Conservation (phyloP, 2,329 filamentous ascomycete species). For the Xylariaceae sp. region DNA sequence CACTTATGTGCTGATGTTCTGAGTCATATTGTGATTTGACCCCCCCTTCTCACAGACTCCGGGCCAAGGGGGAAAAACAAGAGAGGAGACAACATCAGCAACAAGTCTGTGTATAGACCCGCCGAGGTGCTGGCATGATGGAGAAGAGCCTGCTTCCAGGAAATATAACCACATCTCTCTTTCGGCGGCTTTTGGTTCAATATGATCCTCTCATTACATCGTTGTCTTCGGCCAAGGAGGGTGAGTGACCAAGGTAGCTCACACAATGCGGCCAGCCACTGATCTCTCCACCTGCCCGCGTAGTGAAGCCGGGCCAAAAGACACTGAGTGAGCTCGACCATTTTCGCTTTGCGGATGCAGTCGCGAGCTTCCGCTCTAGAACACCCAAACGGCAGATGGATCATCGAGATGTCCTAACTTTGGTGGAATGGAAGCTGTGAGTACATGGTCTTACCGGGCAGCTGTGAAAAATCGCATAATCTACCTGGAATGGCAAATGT, state of each 20-base stretch:
- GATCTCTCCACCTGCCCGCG: constrained; percentile 5
- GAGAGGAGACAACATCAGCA: no score
- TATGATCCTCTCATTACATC: constrained; percentile 37
- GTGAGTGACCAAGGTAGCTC: constrained; percentile 25
- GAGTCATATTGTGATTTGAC: no score
- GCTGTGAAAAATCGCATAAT: background rate
- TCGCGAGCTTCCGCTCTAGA: constrained; percentile 37
- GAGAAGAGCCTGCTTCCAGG: constrained; percentile 13
- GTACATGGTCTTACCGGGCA: constrained; percentile 21
- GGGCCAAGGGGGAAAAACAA: no score
- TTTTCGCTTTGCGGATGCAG: constrained; percentile 54
- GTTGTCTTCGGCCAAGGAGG: constrained; percentile 41
- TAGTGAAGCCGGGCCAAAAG: constrained; percentile 46
- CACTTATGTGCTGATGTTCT: no score
- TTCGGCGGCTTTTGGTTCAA: constrained; percentile 30
- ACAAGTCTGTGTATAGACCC: no score
- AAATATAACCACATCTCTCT: constrained; percentile 28
- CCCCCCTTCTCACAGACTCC: no score
- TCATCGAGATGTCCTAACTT: constrained; percentile 52
- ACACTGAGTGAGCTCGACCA: constrained; percentile 55
- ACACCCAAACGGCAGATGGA: constrained; percentile 38
- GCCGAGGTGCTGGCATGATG: constrained; percentile 8
- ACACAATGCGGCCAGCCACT: background rate
- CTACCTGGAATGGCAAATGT: no score
- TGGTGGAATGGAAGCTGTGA: constrained; percentile 71